Conservation (phyloP, 73 alveolate species). For the Paramecium tetraurelia region DNA sequence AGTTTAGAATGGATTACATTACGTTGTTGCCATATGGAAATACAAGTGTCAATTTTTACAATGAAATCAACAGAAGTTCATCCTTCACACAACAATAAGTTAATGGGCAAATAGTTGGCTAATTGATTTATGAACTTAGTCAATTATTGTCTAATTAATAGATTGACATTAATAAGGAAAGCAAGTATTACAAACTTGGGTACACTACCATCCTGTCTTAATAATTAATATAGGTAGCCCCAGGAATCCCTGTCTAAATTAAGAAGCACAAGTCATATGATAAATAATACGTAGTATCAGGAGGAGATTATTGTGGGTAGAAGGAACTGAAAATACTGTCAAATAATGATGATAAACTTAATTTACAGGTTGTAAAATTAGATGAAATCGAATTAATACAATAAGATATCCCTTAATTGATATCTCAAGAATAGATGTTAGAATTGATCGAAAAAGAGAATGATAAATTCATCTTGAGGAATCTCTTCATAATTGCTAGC, state of each 20-base stretch:
- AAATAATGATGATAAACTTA: neutral
- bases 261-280: constrained; percentile 15
- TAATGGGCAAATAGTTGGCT: neutral
- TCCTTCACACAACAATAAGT: constrained; percentile 41
- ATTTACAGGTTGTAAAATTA: neutral
- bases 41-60: neutral
- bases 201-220: neutral
- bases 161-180: neutral
- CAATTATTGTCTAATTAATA: neutral
- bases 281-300: neutral
- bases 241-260: constrained; percentile 32
- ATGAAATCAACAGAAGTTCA: neutral
- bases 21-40: constrained; percentile 53
- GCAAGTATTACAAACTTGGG: neutral
- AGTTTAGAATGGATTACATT: constrained; percentile 49
- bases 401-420: neutral
- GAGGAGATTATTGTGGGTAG: constrained; percentile 57
- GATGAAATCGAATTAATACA: constrained; percentile 42
- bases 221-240: neutral
- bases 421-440: neutral
- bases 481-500: neutral
- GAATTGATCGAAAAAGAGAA: neutral
- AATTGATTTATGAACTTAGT: neutral
- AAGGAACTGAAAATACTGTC: neutral
- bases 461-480: neutral